Conservation (phyloP, 108 stramenopile genomes). For the Nannochloropsis gaditana region DNA sequence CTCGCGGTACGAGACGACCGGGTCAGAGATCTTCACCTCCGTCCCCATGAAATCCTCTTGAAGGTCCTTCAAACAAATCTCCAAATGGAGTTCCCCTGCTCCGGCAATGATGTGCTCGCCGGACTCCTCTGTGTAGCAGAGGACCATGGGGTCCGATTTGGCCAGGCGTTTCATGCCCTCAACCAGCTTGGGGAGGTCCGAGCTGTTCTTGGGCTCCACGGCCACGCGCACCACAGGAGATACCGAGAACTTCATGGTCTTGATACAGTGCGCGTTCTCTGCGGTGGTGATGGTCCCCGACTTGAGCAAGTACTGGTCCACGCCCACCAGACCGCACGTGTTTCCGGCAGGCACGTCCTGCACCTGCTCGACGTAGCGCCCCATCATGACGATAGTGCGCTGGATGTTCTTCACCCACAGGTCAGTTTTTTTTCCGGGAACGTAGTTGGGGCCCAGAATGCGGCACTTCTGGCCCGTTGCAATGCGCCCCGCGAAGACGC, state of each 20-base stretch:
- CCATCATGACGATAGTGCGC: conserved; percentile 99
- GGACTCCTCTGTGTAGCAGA: conserved; percentile 98
- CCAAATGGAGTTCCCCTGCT: conserved; percentile 97
- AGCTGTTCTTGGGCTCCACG: conserved; percentile 98
- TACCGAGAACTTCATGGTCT: conserved; percentile 99
- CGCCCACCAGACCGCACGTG: conserved; percentile 98
- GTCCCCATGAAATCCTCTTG: conserved; percentile 99
- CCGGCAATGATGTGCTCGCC: conserved; percentile 99
- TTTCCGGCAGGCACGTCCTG: conserved; percentile 99
- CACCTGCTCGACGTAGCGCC: conserved; percentile 95
- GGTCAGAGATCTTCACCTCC: conserved; percentile 96
- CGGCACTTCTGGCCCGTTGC: conserved; percentile 99
- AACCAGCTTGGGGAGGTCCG: conserved; percentile 99
- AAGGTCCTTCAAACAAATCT: conserved; percentile 99
- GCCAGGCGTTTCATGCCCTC: conserved; percentile 99
- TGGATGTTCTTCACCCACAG: conserved; percentile 99
- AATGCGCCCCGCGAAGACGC: conserved; percentile 98
- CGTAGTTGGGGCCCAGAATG: conserved; percentile 99
- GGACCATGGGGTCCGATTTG: conserved; percentile 99
- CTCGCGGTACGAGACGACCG: conserved; percentile 99
- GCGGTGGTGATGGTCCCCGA: conserved; percentile 96
- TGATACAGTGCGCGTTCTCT: conserved; percentile 91
- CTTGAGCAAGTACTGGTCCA: conserved; percentile 99
- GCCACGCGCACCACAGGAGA: conserved; percentile 99
- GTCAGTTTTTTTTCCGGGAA: conserved; percentile 99